Conservation (phyloP, 2,329 filamentous ascomycete species). For the Pseudopithomyces maydicus region DNA sequence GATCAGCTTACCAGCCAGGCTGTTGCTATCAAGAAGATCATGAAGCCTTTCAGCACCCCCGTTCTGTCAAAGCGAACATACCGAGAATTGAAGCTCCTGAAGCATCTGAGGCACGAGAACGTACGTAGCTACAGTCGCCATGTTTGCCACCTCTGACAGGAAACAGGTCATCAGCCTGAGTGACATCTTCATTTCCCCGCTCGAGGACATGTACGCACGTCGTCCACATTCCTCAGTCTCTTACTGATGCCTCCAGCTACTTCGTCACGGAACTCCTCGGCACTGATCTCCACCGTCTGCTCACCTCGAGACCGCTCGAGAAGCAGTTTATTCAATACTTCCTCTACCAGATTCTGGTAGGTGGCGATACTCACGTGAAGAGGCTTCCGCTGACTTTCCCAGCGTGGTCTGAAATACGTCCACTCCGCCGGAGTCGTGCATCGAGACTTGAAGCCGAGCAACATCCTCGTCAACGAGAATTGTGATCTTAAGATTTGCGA, state of each 20-base stretch:
- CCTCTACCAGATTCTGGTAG: slow-evolving; percentile 96
- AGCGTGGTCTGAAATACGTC: slow-evolving; percentile 98
- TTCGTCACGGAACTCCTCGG: slow-evolving; percentile 97
- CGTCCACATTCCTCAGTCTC: not conserved
- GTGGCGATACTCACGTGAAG: slow-evolving; percentile 64
- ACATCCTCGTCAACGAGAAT: slow-evolving; percentile 99
- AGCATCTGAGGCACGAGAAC: slow-evolving; percentile 96
- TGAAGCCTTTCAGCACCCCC: slow-evolving; percentile 99
- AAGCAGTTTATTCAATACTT: slow-evolving; percentile 99
- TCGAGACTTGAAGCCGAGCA: slow-evolving; percentile 96
- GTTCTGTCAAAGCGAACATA: slow-evolving; percentile 98
- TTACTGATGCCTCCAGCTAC: slow-evolving; percentile 66
- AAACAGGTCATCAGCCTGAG: slow-evolving; percentile 88
- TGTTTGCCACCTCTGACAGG: slow-evolving; percentile 21
- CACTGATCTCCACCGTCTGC: slow-evolving; percentile 91
- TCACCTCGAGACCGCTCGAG: slow-evolving; percentile 94
- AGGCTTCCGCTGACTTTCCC: slow-evolving; percentile 25
- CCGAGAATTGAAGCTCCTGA: slow-evolving; percentile 93
- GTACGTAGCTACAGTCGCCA: slow-evolving; percentile 54
- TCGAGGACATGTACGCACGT: slow-evolving; percentile 87
- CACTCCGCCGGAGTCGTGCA: slow-evolving; percentile 98
- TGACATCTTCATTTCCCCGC: slow-evolving; percentile 98
- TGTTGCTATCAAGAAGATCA: slow-evolving; percentile 99
- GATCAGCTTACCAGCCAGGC: slow-evolving; percentile 97
- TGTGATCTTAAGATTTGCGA: slow-evolving; percentile 99